phyloP scores from a whole-genome alignment of 169 alveolate species.

The Neospora caninum region DNA sequence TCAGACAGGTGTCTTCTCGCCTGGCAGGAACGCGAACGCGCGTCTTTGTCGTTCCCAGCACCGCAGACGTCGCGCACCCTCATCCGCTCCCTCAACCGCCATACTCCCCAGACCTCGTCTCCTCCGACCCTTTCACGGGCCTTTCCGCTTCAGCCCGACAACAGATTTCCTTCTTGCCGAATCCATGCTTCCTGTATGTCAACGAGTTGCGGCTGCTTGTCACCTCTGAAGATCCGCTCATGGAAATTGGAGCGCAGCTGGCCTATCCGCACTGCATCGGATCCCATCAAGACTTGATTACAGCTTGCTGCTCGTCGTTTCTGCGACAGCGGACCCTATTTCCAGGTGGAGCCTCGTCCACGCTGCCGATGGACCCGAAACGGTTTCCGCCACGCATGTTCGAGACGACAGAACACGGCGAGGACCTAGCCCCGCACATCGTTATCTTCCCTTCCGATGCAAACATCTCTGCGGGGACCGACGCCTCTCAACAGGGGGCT shows the following conservation, averaged over 20 bases:
- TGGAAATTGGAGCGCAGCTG: constrained; percentile 58
- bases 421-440: constrained; percentile 45
- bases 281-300: constrained; percentile 10
- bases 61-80: constrained; percentile 61
- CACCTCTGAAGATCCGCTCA: constrained; percentile 64
- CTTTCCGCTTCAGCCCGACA: constrained; percentile 3
- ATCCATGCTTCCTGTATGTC: constrained; percentile 55
- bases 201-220: constrained; percentile 53
- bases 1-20: constrained; percentile 42
- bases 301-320: constrained; percentile 48
- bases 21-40: constrained; percentile 44
- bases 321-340: constrained; percentile 60
- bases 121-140: not conserved
- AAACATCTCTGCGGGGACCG: constrained; percentile 18
- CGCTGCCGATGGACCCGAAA: constrained; percentile 50
- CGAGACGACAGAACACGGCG: constrained; percentile 10
- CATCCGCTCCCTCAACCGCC: constrained; percentile 68
- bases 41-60: constrained; percentile 58
- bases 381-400: constrained; percentile 55
- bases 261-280: constrained; percentile 8
- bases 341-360: constrained; percentile 60
- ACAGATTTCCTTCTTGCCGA: constrained; percentile 36
- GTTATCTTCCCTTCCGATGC: constrained; percentile 58
- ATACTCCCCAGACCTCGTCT: not conserved
- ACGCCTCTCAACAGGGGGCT: not conserved